These are phyloP conservation scores for Pythium apleroticum DNA, from an alignment of 352 stramenopile genomes.

Conservation along the genomic window DNA sequence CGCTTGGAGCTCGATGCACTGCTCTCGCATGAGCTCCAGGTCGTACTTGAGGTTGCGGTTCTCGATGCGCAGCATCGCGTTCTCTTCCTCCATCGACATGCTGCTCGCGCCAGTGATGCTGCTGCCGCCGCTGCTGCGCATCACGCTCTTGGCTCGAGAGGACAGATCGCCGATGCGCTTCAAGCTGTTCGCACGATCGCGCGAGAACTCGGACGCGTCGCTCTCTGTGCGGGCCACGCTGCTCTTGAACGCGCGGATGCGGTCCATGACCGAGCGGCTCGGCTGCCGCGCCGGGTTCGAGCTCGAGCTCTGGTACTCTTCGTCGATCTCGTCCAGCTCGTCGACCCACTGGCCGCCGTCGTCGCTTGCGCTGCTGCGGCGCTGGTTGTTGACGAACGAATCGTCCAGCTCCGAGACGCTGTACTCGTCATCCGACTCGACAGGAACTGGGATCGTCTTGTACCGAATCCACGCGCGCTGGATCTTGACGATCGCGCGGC, in stretches of 20 bases:
- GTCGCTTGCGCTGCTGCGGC: conserved; percentile 25
- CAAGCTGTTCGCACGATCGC: conserved; percentile 46
- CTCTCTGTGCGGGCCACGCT: conserved; percentile 29
- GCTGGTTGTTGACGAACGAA: conserved; percentile 36
- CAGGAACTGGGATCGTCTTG: conserved; percentile 34
- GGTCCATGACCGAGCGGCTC: conserved; percentile 50
- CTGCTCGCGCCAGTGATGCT: conserved; percentile 64
- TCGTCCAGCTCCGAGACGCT: conserved; percentile 46
- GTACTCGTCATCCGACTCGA: conserved; percentile 31
- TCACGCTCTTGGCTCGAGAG: conserved; percentile 65
- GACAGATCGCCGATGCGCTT: conserved; percentile 79
- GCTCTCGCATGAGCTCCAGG: conserved; percentile 85
- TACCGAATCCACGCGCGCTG: conserved; percentile 68
- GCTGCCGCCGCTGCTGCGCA: conserved; percentile 57
- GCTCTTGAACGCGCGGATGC: conserved; percentile 65
- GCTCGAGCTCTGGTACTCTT: conserved; percentile 17
- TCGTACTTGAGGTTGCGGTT: conserved; percentile 89
- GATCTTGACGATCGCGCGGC: conserved; percentile 68
- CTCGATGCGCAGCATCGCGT: conserved; percentile 85
- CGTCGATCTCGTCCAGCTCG: conserved; percentile 34
- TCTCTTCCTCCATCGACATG: conserved; percentile 81
- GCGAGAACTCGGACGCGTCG: conserved; percentile 19
- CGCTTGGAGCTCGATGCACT: conserved; percentile 85
- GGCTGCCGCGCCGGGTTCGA: conserved; percentile 19
- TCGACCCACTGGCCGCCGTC: conserved; percentile 36